Conservation (phyloP, 176 grass and related monocot genomes). For the Guadua angustifolia region DNA sequence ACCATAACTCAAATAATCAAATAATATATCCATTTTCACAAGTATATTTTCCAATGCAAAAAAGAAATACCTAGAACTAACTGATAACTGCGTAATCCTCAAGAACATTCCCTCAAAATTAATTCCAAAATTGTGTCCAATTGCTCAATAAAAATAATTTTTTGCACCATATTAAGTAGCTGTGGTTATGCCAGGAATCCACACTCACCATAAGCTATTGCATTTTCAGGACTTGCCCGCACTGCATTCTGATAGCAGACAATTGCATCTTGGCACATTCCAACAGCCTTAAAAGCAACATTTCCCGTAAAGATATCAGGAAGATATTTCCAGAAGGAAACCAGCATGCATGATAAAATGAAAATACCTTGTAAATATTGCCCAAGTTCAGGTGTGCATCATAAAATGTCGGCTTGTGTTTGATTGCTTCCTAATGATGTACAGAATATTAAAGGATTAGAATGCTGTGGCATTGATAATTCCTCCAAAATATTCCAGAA, state of each 20-base stretch:
- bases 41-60: background rate
- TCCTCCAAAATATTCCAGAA: background rate
- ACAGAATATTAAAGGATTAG: slow-evolving; percentile 8
- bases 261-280: slow-evolving; percentile 83
- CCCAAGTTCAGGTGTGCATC: slow-evolving; percentile 78
- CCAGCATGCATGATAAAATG: slow-evolving; percentile 1
- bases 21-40: background rate
- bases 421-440: slow-evolving; percentile 67
- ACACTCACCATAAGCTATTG: slow-evolving; percentile 72
- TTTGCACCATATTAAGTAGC: background rate
- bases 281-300: slow-evolving; percentile 47
- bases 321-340: slow-evolving; percentile 20
- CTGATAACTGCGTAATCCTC: background rate
- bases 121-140: background rate
- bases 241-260: slow-evolving; percentile 67
- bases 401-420: slow-evolving; percentile 63
- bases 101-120: slow-evolving; percentile 32
- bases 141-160: slow-evolving; percentile 1
- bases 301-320: slow-evolving; percentile 9
- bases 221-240: slow-evolving; percentile 61
- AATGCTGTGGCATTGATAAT: background rate
- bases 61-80: background rate
- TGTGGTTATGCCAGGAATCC: slow-evolving; percentile 9
- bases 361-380: slow-evolving; percentile 80
- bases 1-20: background rate